Conservation (phyloP, 2,329 filamentous ascomycete genomes). For the Coleophoma cylindrospora region DNA sequence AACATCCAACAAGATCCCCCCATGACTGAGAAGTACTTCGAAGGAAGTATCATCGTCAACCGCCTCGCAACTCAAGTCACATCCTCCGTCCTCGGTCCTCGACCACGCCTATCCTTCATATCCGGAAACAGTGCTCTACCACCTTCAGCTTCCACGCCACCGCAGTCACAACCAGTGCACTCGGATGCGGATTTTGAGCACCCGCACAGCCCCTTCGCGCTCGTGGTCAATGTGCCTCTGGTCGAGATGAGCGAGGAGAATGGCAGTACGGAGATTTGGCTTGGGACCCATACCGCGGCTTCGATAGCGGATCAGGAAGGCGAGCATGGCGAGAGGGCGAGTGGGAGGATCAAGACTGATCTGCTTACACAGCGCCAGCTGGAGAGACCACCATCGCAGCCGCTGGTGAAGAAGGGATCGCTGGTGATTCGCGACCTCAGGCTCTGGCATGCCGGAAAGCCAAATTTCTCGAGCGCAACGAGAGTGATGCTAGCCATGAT, state of each 20-base stretch:
- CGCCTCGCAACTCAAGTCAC: constrained; percentile 51
- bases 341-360: constrained; percentile 41
- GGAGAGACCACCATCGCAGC: constrained; percentile 39
- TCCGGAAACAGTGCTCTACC: constrained; percentile 55
- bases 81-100: constrained; percentile 47
- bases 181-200: constrained; percentile 54
- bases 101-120: constrained; percentile 51
- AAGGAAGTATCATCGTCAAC: constrained; percentile 47
- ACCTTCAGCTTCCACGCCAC: constrained; percentile 30
- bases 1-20: constrained; percentile 59
- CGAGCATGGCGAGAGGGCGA: constrained; percentile 47
- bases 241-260: constrained; percentile 26
- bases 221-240: constrained; percentile 31
- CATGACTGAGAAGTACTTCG: constrained; percentile 42
- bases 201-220: constrained; percentile 36
- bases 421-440: constrained; percentile 54
- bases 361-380: constrained; percentile 30
- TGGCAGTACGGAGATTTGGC: constrained; percentile 33
- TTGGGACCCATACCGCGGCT: constrained; percentile 25
- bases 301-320: constrained; percentile 7
- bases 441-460: constrained; percentile 60
- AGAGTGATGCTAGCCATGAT: constrained; percentile 53
- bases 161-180: constrained; percentile 50
- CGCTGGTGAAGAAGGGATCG: constrained; percentile 45
- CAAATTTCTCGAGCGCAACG: constrained; percentile 42